phyloP scores from a whole-genome alignment of 441 rosid species.

The Sinapis alba region DNA sequence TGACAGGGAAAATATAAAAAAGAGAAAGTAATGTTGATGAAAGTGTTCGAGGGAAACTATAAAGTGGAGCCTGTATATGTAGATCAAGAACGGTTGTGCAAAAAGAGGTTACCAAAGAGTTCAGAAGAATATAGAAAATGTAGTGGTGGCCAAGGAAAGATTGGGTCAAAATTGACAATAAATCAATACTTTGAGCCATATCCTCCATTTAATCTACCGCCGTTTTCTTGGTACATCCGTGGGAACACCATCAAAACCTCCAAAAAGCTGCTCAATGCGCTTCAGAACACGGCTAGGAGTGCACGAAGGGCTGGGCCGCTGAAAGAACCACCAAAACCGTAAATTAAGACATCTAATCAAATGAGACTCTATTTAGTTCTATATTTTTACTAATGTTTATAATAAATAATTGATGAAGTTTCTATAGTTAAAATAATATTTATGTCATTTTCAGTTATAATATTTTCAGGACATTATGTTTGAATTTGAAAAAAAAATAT shows the following conservation, averaged over 20 bases:
- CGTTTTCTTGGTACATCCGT: conserved; percentile 84
- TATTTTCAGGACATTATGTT: not conserved
- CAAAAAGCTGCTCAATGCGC: conserved; percentile 49
- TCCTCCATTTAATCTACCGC: conserved; percentile 71
- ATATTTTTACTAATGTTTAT: not conserved
- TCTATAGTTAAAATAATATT: not conserved
- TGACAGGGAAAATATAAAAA: conserved; percentile 82
- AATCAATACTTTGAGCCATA: conserved; percentile 84
- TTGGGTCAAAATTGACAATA: conserved; percentile 75
- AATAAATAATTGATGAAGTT: not conserved
- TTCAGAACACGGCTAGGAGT: not conserved
- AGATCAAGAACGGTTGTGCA: conserved; percentile 61
- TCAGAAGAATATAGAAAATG: conserved; percentile 66
- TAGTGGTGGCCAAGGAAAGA: conserved; percentile 69
- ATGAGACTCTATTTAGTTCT: not conserved
- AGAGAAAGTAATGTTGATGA: conserved; percentile 74
- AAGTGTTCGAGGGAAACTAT: conserved; percentile 88
- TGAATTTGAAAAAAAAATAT: not conserved
- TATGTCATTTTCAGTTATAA: no score
- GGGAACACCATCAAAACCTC: conserved; percentile 61
- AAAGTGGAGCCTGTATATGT: conserved; percentile 71
- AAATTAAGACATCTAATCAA: not conserved
- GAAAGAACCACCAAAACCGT: not conserved
- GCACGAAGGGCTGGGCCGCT: not conserved
- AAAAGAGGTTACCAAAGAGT: conserved; percentile 54